Conservation (phyloP, 345 rosid species). For the Lumnitzera racemosa region DNA sequence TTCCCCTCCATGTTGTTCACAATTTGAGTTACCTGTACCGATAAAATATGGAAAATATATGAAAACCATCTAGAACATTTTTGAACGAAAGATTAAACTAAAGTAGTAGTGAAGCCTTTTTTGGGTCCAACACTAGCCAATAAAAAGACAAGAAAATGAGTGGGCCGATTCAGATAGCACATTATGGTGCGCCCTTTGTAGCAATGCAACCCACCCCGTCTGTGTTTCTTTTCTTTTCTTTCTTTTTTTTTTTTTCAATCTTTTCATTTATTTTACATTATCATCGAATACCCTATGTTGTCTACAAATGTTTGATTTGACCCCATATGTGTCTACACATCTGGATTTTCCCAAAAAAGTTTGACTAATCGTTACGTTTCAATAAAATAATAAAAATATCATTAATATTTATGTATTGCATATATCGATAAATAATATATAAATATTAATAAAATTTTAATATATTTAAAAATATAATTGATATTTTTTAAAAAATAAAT, state of each 20-base stretch:
- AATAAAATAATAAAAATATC: no score
- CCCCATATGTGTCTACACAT: conserved; percentile 1
- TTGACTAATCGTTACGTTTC: no score
- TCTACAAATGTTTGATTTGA: conserved; percentile 4
- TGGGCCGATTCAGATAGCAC: conserved; percentile 15
- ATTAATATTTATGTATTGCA: no score
- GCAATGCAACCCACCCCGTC: conserved; percentile 4
- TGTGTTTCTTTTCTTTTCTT: background rate
- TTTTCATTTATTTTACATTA: background rate
- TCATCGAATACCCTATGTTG: conserved; percentile 3
- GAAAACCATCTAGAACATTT: no score
- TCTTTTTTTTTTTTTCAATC: background rate
- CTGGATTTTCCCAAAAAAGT: background rate
- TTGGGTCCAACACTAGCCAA: conserved; percentile 9
- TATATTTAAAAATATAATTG: no score
- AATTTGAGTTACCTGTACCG: no score
- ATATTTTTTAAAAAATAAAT: no score
- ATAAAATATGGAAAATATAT: no score
- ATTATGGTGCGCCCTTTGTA: background rate
- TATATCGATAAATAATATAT: no score
- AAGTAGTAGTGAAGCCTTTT: background rate
- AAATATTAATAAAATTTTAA: no score
- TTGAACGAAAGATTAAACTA: no score
- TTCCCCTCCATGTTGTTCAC: no score
- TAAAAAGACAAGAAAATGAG: conserved; percentile 8